A percentile compares a stretch with the other conserved stretches of the same genome.
These are phyloP conservation scores for Boletus pseudopeckii DNA, from an alignment of 768 basidiomycete species.

Conservation along the genomic window DNA sequence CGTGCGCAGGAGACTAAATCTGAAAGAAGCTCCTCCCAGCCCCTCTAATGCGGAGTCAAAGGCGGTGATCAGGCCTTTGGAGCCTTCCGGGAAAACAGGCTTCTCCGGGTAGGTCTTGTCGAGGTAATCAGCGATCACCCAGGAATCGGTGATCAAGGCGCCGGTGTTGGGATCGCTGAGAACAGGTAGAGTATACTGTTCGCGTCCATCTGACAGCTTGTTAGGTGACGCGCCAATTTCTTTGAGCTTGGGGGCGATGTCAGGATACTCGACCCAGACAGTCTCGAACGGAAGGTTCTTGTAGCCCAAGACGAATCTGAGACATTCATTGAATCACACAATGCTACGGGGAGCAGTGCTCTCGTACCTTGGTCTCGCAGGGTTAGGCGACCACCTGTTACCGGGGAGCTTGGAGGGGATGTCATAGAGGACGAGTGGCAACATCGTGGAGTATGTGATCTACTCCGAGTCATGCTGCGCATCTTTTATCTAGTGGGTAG, in stretches of 20 bases:
- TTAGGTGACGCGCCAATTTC: constrained; percentile 25
- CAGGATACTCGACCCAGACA: constrained; percentile 34
- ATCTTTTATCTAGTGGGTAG: not conserved
- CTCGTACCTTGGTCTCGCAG: constrained; percentile 36
- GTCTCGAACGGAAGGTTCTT: constrained; percentile 35
- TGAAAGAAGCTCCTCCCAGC: not conserved
- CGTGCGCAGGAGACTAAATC: constrained; percentile 20
- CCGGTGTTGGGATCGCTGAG: constrained; percentile 33
- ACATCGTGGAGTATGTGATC: constrained; percentile 12
- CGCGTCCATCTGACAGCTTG: constrained; percentile 16
- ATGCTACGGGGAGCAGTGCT: not conserved
- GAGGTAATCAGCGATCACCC: constrained; percentile 34
- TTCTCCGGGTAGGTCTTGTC: constrained; percentile 35
- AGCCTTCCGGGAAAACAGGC: constrained; percentile 23
- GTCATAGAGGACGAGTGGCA: constrained; percentile 36
- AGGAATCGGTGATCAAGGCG: constrained; percentile 29
- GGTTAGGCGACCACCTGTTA: constrained; percentile 37
- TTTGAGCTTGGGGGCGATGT: constrained; percentile 27
- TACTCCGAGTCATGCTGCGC: not conserved
- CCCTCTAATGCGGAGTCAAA: constrained; percentile 9
- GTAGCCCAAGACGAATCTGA: constrained; percentile 31
- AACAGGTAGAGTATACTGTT: constrained; percentile 32
- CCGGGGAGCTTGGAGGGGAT: constrained; percentile 31
- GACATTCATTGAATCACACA: not conserved
- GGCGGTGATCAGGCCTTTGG: constrained; percentile 22